A percentile compares a stretch with the other conserved stretches of the same genome.
Conservation (phyloP, 2,329 filamentous ascomycete genomes). For the Penicillium glabrum region DNA sequence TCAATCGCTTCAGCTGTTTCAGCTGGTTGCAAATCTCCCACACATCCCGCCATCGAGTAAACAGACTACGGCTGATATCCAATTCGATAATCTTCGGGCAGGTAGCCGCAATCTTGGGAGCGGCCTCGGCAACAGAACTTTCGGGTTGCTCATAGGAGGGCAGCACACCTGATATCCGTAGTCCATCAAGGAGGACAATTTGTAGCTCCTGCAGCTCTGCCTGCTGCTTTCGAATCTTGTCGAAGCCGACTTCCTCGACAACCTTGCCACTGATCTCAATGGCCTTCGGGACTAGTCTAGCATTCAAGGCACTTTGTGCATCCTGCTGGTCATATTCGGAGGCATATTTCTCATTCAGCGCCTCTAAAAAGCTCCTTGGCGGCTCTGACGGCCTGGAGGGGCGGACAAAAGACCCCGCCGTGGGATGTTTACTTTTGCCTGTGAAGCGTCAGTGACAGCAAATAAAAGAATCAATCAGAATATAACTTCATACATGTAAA, state of each 20-base stretch:
- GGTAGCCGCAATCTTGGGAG: slow-evolving; percentile 53
- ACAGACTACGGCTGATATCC: slow-evolving; percentile 81
- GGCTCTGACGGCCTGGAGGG: slow-evolving; percentile 69
- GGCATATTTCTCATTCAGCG: slow-evolving; percentile 81
- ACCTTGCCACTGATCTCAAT: slow-evolving; percentile 78
- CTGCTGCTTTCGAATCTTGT: slow-evolving; percentile 81
- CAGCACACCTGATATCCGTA: slow-evolving; percentile 56
- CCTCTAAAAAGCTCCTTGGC: slow-evolving; percentile 73
- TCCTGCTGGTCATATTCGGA: slow-evolving; percentile 50
- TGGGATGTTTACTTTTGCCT: slow-evolving; percentile 63
- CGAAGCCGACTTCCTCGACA: slow-evolving; percentile 91
- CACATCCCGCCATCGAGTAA: slow-evolving; percentile 67
- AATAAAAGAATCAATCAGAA: not conserved
- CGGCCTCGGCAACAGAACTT: slow-evolving; percentile 15
- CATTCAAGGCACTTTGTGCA: slow-evolving; percentile 4
- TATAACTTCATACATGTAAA: slow-evolving; percentile 66
- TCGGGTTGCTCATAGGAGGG: slow-evolving; percentile 19
- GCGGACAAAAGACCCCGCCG: slow-evolving; percentile 82
- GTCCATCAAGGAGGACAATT: slow-evolving; percentile 78
- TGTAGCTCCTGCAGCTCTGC: slow-evolving; percentile 74
- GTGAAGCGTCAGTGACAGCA: slow-evolving; percentile 26
- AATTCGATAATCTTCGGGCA: slow-evolving; percentile 68
- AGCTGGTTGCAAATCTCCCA: slow-evolving; percentile 70
- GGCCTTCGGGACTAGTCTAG: slow-evolving; percentile 41
- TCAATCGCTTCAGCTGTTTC: slow-evolving; percentile 63